Base-by-base conservation (phyloP, 768 basidiomycete species). In the Leccinum longicurvipes region DNA sequence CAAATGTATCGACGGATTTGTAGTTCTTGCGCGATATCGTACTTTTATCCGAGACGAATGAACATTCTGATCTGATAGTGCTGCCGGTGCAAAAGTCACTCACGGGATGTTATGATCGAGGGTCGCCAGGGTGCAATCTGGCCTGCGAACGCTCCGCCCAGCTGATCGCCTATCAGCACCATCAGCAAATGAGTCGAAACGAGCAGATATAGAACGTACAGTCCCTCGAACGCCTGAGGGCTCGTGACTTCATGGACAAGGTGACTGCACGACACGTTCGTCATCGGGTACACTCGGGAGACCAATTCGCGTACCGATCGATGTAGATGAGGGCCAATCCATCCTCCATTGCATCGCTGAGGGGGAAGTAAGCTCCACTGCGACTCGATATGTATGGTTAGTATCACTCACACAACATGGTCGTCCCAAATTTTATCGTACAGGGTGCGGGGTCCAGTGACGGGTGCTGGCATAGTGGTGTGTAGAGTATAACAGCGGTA, bases 391-490 rank as follows among this genome's bases (percentile, higher is more conserved):
- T 25, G 32, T 4, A 47, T 28, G 24, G 10, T 15, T 12, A n/a
- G n/a, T n/a, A 49, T 50, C 28, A 61, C 90, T 59, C 65, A 93
- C 85, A 98, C 89, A 67, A 96, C 84, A 75, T 98, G 96, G 70
- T 98, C 93, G 62, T 97, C 93, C 86, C 91, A 97, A 60, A 98
- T 93, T 77, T 98, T 98, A 75, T 98, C 96, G 74, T 98, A 97
- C 28, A 98, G 79, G 32, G 96, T 98, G 58, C 93, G 86, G 10
- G 93, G 92, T 21, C 78, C 73, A 52, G 76, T 62, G 17, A 79
- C 72, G n/a, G 82, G 72, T 29, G 74, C 78, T 44, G 85, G 82
- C 85, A 86, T 86, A 29, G n/a, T 45, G 47, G 17, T 60, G 27
- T 11, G 41, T 31, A 25, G 48, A 28, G 25, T 23, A 47, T 31